Conservation (phyloP, 371 early-diverging fungal species). For the Haplosporangium sp. region DNA sequence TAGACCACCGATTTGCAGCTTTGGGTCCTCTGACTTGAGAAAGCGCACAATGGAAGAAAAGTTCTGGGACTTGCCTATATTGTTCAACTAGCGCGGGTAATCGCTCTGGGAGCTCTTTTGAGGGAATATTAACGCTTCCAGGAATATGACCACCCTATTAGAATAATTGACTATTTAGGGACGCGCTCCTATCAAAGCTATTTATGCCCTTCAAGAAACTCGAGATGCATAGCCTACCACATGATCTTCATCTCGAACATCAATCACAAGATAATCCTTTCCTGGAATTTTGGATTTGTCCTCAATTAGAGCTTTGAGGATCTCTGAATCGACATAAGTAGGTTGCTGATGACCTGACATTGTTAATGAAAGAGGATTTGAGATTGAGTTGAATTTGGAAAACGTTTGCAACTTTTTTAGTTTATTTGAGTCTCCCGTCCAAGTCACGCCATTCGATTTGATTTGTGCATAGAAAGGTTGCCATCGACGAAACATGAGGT, state of each 20-base stretch:
- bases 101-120: conserved; percentile 65
- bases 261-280: conserved; percentile 83
- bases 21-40: conserved; percentile 91
- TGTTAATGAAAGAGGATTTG: background rate
- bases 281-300: conserved; percentile 65
- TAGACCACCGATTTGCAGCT: conserved; percentile 79
- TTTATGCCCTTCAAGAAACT: background rate
- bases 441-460: background rate
- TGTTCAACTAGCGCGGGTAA: conserved; percentile 62
- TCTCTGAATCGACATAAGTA: conserved; percentile 66
- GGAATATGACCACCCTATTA: conserved; percentile 87
- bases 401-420: background rate
- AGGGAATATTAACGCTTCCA: conserved; percentile 81
- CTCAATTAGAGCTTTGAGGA: conserved; percentile 67
- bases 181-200: background rate
- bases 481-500: too few relatives aligned
- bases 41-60: conserved; percentile 89
- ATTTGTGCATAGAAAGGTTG: background rate
- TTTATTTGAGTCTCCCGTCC: background rate
- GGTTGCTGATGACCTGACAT: conserved; percentile 25
- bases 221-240: conserved; percentile 55
- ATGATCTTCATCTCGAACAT: conserved; percentile 86
- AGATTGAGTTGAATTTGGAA: background rate
- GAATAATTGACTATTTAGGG: background rate
- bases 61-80: conserved; percentile 69